Percentiles rank a stretch among this genome's conserved stretches.
Evolutionary conservation across 2,329 filamentous ascomycete genomes (phyloP).

Genomic region (Fusarium albosuccineum): DNA sequence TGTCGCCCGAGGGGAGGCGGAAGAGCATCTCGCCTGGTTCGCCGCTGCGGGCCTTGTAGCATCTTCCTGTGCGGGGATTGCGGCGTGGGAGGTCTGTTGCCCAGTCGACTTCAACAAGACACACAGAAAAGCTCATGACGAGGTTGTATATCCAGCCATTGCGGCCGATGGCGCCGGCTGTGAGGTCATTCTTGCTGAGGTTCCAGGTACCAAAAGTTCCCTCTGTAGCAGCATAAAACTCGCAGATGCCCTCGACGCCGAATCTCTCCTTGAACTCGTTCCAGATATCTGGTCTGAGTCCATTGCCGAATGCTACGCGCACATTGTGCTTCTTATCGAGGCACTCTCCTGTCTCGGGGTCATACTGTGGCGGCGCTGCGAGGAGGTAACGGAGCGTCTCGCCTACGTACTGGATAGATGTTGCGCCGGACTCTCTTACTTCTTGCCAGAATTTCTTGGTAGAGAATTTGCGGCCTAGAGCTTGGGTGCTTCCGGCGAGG

Average conservation of each 20-base stretch:
- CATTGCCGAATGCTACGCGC: constrained; percentile 85
- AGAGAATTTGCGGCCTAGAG: constrained; percentile 83
- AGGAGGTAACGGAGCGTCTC: constrained; percentile 89
- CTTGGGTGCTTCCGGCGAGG: constrained; percentile 72
- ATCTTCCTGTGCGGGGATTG: constrained; percentile 77
- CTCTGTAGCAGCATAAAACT: constrained; percentile 87
- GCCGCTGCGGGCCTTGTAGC: constrained; percentile 68
- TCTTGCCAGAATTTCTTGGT: constrained; percentile 83
- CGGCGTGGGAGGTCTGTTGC: constrained; percentile 76
- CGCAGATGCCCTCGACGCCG: constrained; percentile 77
- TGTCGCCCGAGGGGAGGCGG: constrained; percentile 74
- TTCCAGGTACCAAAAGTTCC: constrained; percentile 79
- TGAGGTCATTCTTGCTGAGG: constrained; percentile 77
- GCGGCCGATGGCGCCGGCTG: constrained; percentile 82
- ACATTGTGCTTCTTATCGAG: constrained; percentile 81
- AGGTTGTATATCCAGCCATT: constrained; percentile 72
- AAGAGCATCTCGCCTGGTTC: constrained; percentile 83
- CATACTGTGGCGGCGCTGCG: constrained; percentile 71
- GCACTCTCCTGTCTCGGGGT: constrained; percentile 73
- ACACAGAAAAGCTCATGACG: constrained; percentile 63
- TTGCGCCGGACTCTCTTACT: constrained; percentile 77
- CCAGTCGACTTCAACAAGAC: constrained; percentile 78
- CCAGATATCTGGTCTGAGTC: constrained; percentile 88
- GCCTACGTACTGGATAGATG: constrained; percentile 87
- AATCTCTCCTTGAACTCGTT: constrained; percentile 85